phyloP scores from a whole-genome alignment of 305 asterid species.

The Vinca major region DNA sequence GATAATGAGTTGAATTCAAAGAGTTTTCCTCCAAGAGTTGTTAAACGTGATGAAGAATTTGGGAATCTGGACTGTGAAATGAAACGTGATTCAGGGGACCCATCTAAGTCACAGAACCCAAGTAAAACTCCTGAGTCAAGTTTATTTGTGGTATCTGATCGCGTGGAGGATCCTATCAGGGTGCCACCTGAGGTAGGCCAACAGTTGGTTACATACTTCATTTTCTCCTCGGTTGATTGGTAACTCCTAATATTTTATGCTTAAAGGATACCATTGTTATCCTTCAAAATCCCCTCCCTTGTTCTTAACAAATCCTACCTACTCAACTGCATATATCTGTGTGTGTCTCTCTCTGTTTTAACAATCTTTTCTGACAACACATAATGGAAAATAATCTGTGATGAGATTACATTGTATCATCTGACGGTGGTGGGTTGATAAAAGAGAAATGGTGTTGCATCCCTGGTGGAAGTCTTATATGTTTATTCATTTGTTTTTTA shows the following conservation, averaged over 20 bases:
- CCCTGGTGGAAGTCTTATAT: too few species aligned
- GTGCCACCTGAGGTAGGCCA: constrained; percentile 82
- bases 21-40: constrained; percentile 45
- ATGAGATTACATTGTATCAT: too few species aligned
- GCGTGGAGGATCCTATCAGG: constrained; percentile 40
- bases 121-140: constrained; percentile 41
- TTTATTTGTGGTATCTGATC: constrained; percentile 41
- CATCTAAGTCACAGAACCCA: constrained; percentile 33
- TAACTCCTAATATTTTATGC: background rate
- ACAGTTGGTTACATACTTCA: constrained; percentile 1
- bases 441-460: too few species aligned
- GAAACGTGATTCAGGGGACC: constrained; percentile 27
- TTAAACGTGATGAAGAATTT: constrained; percentile 39
- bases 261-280: background rate
- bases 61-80: constrained; percentile 34
- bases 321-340: too few species aligned
- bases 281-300: too few species aligned
- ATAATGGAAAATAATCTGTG: too few species aligned
- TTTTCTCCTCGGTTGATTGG: background rate
- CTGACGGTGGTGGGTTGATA: too few species aligned
- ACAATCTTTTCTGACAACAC: too few species aligned
- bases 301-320: too few species aligned
- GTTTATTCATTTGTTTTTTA: too few species aligned
- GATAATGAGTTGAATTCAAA: constrained; percentile 57
- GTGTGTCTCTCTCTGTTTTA: too few species aligned